Base-by-base conservation (phyloP, 1,284 basidiomycete genomes). In the Puccinia horiana region DNA sequence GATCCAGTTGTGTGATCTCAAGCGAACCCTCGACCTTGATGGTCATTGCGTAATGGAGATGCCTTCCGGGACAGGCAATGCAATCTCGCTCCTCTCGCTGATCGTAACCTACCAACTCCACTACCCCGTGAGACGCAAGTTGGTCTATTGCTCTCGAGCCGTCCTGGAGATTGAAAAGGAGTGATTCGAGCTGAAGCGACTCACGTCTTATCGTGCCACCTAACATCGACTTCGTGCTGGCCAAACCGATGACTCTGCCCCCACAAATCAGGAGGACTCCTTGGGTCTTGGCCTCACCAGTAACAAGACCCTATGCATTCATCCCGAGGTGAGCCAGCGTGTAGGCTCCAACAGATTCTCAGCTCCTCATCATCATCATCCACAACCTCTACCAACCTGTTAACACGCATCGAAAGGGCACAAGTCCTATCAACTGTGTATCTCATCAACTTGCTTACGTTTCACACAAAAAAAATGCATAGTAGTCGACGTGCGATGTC, bases 131-230 rank as follows among this genome's bases (percentile, higher is more conserved):
- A 92, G 92, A 83, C 91, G 97, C 84, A 99, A 99, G 87, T 91
- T 99, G 84, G 93, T 99, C 84, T 99, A 99, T 87, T 99, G 97
- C 88, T 99, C 97, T 35, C 96, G 97, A 86, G 99, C 97, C 2
- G 97, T 99, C n/a, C 97, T 97, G 8, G 97, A 99, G 88, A 99
- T 99, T 85, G 97, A 99, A 88, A 99, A 99, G 88, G 97, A 96
- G 0, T 89, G 99, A 70, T 92, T 95, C 0, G 96, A 99, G 88
- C 88, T 99, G 86, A 97, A 98, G 87, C 90, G 96, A 69, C 88
- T 99, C 56, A 95, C 99, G 92, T 92, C 92, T 49, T 99, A 98
- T 87, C 92, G 97, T 49, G 85, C 85, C 0, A 72, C 83, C 6
- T 86, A 86, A 83, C 85, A 85, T 76, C 84, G 83, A 65, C 65